phyloP scores from a whole-genome alignment of 768 basidiomycete species.

The Pisolithus sp. region DNA sequence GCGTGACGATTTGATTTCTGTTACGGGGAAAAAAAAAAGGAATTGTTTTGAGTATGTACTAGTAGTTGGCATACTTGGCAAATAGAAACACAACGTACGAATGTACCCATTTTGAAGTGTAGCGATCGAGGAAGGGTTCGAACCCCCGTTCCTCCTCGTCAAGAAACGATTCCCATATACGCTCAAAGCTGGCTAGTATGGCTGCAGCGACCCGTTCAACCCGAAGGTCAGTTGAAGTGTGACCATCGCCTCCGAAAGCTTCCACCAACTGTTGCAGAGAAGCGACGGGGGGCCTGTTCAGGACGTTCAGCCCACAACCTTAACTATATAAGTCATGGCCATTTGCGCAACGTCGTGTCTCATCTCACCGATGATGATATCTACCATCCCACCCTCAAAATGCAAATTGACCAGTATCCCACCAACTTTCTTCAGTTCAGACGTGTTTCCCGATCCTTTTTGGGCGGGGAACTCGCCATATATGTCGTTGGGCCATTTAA shows the following conservation, averaged over 20 bases:
- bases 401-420: slow-evolving; percentile 89
- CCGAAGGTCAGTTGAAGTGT: slow-evolving; percentile 32
- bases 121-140: slow-evolving; percentile 71
- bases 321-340: slow-evolving; percentile 2
- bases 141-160: slow-evolving; percentile 51
- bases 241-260: slow-evolving; percentile 18
- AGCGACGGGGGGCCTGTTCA: slow-evolving; percentile 74
- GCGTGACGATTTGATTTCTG: slow-evolving; percentile 77
- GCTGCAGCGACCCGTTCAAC: slow-evolving; percentile 72
- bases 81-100: slow-evolving; percentile 51
- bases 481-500: slow-evolving; percentile 98
- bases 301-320: slow-evolving; percentile 89
- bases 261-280: slow-evolving; percentile 67
- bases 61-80: not conserved
- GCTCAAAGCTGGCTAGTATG: slow-evolving; percentile 71
- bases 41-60: slow-evolving; percentile 1
- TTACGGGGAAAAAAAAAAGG: not conserved
- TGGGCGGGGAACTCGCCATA: slow-evolving; percentile 58
- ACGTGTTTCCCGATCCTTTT: slow-evolving; percentile 13
- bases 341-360: not conserved
- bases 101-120: slow-evolving; percentile 83
- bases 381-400: slow-evolving; percentile 64
- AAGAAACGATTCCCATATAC: slow-evolving; percentile 72
- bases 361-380: slow-evolving; percentile 76
- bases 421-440: slow-evolving; percentile 72